Evolutionary conservation across 192 early-diverging fungal genomes (phyloP), one percentile per base, ranked within the genome.

Genomic region (Paraglomus brasilianum): DNA sequence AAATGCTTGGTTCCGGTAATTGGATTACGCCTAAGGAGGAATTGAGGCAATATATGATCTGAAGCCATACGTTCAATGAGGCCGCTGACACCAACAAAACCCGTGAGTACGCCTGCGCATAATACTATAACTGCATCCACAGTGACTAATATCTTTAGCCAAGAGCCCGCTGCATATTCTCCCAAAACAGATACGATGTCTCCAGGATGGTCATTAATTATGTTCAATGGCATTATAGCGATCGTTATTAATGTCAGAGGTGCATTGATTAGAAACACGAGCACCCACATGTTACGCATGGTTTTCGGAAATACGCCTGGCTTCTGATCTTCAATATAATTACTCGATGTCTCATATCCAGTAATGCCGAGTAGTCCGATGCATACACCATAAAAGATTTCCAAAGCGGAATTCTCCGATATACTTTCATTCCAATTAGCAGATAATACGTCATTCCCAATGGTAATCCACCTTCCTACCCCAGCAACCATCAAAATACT

Each of bases 41-140:
- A 72, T 13, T 39, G 50, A 5, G 85, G 83, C 40, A 85, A 72
- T 21, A 86, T 78, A 39, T 78, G 74, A 69, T 86, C 84, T 8
- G 56, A 73, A 22, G 84, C 74, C 81, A 86, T 78, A 50, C 75
- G 70, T 48, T 80, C 74, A 48, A 86, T 66, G 11, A 86, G 68
- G 8, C 85, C 85, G 39, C 63, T 71, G 19, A 78, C 78, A 7
- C 83, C 85, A 71, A 87, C 77, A 24, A 87, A 71, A 2, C 82
- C 83, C 14, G 81, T 81, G 30, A 87, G 55, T 1, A 87, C 83
- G 21, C 85, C 85, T 7, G 82, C 85, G 72, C 83, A 80, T 7
- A 87, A 70, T 17, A 87, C 85, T 73, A 85, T 81, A 9, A 79
- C 77, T 19, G 85, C 83, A 75, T 87, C 83, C 1, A 85, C 64